Evolutionary conservation across 768 basidiomycete species (phyloP), one percentile per base, ranked within the genome.

Genomic region (Chalciporus sphaerocephalus): DNA sequence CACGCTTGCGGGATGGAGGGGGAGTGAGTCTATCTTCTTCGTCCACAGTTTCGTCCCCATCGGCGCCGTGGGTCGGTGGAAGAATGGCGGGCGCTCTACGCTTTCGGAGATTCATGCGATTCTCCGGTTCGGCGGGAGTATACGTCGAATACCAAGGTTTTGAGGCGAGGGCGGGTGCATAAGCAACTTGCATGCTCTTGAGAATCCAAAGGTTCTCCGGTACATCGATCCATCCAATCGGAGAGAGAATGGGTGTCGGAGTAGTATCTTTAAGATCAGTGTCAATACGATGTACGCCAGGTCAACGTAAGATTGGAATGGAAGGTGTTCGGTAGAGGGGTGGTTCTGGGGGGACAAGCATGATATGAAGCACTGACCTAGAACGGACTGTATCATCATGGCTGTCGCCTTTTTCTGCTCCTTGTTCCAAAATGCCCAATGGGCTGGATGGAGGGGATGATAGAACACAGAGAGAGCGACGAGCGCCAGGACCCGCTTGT

Each of bases 371-470:
- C 16, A 75, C 81, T 56, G 59, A 83, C 83, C 64, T 40, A 76
- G 64, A 44, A 82, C 68, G 36, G 69, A 71, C 57, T 79, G 73
- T 24, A 85, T 76, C 44, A 74, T 58, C n/a, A 62, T 61, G 13
- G 79, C 79, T 15, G 79, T 81, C 18, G 60, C 61, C 45, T 57
- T 61, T 57, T 74, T 76, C 54, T 71, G 68, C 38, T 71, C 72
- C 49, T 69, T 71, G 37, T 70, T 73, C 83, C 83, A 85, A 58
- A 85, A 76, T n/a, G 79, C 62, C 75, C 78, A 79, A 54, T 83
- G 81, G 6, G 73, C 76, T 12, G 74, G 74, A 59, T 82, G 74
- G 23, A 70, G 68, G 13, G 75, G 75, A 38, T 69, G 67, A 54
- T 78, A 73, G 52, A 82, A 74, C 11, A 84, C 76, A 9, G 74